phyloP scores from a whole-genome alignment of 2,329 filamentous ascomycete genomes.

The Bipolaris sorokiniana region DNA sequence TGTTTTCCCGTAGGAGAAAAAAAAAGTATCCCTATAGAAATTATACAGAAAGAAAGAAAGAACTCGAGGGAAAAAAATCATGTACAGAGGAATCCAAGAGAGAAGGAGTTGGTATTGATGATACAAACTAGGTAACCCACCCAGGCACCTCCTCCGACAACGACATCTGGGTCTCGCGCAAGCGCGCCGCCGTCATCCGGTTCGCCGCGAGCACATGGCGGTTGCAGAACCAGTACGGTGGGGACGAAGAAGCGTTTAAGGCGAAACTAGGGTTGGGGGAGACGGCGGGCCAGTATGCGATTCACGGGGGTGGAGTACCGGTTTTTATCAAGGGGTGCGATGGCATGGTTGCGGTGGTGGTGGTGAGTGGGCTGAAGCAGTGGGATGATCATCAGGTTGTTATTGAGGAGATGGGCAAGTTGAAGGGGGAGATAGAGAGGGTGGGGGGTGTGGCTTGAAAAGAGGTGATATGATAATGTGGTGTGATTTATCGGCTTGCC shows the following conservation, averaged over 20 bases:
- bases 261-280: slow-evolving; percentile 65
- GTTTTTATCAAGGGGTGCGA: slow-evolving; percentile 73
- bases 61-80: neutral
- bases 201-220: slow-evolving; percentile 74
- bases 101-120: no score
- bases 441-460: neutral
- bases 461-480: no score
- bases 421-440: slow-evolving; percentile 21
- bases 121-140: slow-evolving; percentile 54
- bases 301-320: slow-evolving; percentile 78
- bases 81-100: neutral
- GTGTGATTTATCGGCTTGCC: no score
- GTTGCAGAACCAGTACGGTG: slow-evolving; percentile 70
- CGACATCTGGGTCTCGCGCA: slow-evolving; percentile 67
- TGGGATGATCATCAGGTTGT: slow-evolving; percentile 80
- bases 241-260: slow-evolving; percentile 67
- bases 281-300: slow-evolving; percentile 68
- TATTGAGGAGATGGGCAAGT: slow-evolving; percentile 57
- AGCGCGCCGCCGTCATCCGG: slow-evolving; percentile 73
- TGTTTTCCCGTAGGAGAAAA: no score
- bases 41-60: neutral
- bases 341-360: slow-evolving; percentile 73
- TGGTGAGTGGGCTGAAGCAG: slow-evolving; percentile 79
- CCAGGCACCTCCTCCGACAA: slow-evolving; percentile 73
- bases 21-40: no score